A percentile compares a stretch with the other conserved stretches of the same genome.
These are phyloP conservation scores for Torulaspora microellipsoides DNA, from an alignment of 805 yeast species.

Conservation along the genomic window DNA sequence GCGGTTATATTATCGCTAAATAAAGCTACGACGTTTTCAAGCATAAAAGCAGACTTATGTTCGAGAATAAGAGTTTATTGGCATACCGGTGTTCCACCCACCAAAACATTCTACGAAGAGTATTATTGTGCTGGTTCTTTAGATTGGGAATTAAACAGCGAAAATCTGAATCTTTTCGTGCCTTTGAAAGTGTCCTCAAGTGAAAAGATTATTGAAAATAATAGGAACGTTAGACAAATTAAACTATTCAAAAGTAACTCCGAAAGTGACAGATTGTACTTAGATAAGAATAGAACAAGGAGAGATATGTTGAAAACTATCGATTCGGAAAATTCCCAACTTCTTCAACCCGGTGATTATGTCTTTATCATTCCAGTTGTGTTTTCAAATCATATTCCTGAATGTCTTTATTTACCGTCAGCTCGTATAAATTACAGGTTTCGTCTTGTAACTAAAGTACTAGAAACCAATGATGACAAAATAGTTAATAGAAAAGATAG, in stretches of 20 bases:
- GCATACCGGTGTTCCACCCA: conserved; percentile 51
- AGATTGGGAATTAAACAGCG: conserved; percentile 43
- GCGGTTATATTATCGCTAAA: conserved; percentile 46
- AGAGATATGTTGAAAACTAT: conserved; percentile 10
- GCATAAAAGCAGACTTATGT: conserved; percentile 40
- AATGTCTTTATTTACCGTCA: conserved; percentile 37
- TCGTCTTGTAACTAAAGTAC: conserved; percentile 17
- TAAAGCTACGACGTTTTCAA: conserved; percentile 38
- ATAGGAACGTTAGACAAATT: conserved; percentile 13
- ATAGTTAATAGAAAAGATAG: not conserved
- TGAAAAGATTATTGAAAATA: conserved; percentile 23
- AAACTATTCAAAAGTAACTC: conserved; percentile 20
- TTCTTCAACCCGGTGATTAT: conserved; percentile 60
- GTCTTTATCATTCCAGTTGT: conserved; percentile 60
- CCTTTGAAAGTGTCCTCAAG: conserved; percentile 27
- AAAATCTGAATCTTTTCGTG: conserved; percentile 43
- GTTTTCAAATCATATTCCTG: conserved; percentile 60
- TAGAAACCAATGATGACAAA: conserved; percentile 1
- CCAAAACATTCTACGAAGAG: conserved; percentile 42
- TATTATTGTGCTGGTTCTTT: conserved; percentile 44
- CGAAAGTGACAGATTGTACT: conserved; percentile 14
- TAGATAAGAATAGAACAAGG: conserved; percentile 18
- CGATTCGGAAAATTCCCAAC: conserved; percentile 3
- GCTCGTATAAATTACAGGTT: conserved; percentile 28
- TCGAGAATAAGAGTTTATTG: conserved; percentile 45